Base-by-base conservation (phyloP, 129 eudicot genomes). In the Pittosporum tobira region DNA sequence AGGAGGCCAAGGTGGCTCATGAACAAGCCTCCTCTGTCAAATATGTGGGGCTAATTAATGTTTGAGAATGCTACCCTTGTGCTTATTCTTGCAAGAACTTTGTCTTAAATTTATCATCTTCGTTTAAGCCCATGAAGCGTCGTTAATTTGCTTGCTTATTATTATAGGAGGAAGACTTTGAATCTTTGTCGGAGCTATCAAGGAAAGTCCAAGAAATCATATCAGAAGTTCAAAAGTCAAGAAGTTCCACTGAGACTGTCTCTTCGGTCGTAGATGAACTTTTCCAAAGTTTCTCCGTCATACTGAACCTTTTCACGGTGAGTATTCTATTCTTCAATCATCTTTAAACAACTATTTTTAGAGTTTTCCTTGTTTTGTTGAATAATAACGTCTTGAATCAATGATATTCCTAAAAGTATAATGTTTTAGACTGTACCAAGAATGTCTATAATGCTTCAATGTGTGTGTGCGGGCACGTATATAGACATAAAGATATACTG, bases 181-280 rank as follows among this genome's bases (percentile, higher is more conserved):
- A 79, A 53, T 76, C 67, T 37, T 56, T 79, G 44, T 43, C 48
- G 44, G 78, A 70, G 55, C 65, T 81, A 64, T 63, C 45, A 48
- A 58, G 45, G 50, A 82, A 81, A 63, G 66, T 85, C 44, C 77
- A 77, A 63, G 94, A 83, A 69, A 67, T 81, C 48, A 37, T 68
- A 57, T 84, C 43, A 6, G 91, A 84, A 51, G 52, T 84, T 58
- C 82, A 74, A 57, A 72, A 71, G 61, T 78, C 81, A 26, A 73
- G 62, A 69, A 46, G 60, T 57, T 37, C 72, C 34, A 62, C 47
- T 20, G 86, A 68, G 62, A 61, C 69, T 2, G 15, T 75, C 47
- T 66, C 78, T 49, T 63, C 81, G 27, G 73, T 83, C 65, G 75
- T 79, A 49, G 81, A 83, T 43, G 96, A 87, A 75, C 78, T 84